Conservation (phyloP, 306 rosid species). For the Oxytropis ochrocephala region DNA sequence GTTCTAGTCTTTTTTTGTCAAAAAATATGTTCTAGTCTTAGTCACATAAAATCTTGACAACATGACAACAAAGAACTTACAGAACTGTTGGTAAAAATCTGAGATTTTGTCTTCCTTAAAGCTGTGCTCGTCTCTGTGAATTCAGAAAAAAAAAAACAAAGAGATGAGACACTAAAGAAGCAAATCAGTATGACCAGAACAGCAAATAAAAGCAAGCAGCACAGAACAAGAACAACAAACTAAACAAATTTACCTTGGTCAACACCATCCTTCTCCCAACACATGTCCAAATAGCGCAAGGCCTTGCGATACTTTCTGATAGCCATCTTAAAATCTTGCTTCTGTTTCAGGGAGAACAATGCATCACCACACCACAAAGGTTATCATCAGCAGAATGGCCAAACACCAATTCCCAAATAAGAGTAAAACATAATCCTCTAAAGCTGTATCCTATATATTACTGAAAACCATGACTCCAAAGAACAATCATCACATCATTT, state of each 20-base stretch:
- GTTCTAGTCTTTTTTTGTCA: neutral
- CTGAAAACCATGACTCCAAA: neutral
- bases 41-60: neutral
- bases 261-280: constrained; percentile 54
- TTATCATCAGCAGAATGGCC: neutral
- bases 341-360: constrained; percentile 18
- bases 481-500: neutral
- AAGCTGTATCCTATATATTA: neutral
- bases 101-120: constrained; percentile 49
- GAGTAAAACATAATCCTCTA: neutral
- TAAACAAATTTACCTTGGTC: constrained; percentile 33
- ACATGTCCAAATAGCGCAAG: constrained; percentile 48
- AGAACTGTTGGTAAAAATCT: constrained; percentile 48
- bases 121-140: constrained; percentile 37
- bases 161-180: constrained; percentile 15
- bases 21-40: neutral
- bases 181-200: neutral
- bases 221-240: too few species aligned
- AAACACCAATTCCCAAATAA: neutral
- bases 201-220: neutral
- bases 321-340: constrained; percentile 45
- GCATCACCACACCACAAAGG: neutral
- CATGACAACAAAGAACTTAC: constrained; percentile 25
- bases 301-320: constrained; percentile 46
- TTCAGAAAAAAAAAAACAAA: neutral